Conservation (phyloP, 2,329 filamentous ascomycete genomes). For the Xylariaceae sp. region DNA sequence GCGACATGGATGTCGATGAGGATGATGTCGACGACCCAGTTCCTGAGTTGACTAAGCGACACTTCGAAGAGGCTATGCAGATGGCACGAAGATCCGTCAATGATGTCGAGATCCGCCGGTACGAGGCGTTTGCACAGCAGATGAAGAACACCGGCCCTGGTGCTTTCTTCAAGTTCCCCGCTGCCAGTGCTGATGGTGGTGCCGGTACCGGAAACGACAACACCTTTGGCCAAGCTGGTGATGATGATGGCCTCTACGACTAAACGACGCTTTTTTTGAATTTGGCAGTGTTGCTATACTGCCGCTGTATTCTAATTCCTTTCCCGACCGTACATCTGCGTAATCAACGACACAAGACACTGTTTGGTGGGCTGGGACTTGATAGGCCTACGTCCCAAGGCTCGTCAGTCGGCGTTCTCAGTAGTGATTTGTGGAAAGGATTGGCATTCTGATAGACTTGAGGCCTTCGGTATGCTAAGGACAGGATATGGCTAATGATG, state of each 20-base stretch:
- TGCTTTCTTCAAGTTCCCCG: slow-evolving; percentile 96
- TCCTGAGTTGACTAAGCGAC: slow-evolving; percentile 90
- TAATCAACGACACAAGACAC: slow-evolving; percentile 27
- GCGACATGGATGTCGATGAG: slow-evolving; percentile 81
- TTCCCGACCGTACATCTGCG: slow-evolving; percentile 40
- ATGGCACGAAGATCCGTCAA: slow-evolving; percentile 90
- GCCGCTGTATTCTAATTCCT: slow-evolving; percentile 52
- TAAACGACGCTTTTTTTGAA: slow-evolving; percentile 52
- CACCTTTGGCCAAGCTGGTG: slow-evolving; percentile 81
- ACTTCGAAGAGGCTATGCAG: slow-evolving; percentile 99
- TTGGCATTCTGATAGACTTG: slow-evolving; percentile 26
- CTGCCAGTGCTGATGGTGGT: slow-evolving; percentile 65
- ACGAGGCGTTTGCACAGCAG: slow-evolving; percentile 97
- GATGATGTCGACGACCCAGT: slow-evolving; percentile 89
- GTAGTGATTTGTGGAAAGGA: slow-evolving; percentile 17
- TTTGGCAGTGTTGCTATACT: slow-evolving; percentile 9
- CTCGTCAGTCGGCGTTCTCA: slow-evolving; percentile 1
- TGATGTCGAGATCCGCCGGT: slow-evolving; percentile 95
- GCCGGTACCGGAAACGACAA: slow-evolving; percentile 64
- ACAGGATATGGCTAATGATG: slow-evolving; percentile 14
- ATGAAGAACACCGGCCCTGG: slow-evolving; percentile 98
- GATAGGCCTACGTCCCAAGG: slow-evolving; percentile 1
- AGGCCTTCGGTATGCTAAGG: slow-evolving; percentile 20
- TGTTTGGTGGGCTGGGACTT: slow-evolving; percentile 3
- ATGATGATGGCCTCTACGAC: slow-evolving; percentile 97